These are phyloP conservation scores for Neurospora sp. DNA, from an alignment of 495 filamentous ascomycete species.

Conservation along the genomic window DNA sequence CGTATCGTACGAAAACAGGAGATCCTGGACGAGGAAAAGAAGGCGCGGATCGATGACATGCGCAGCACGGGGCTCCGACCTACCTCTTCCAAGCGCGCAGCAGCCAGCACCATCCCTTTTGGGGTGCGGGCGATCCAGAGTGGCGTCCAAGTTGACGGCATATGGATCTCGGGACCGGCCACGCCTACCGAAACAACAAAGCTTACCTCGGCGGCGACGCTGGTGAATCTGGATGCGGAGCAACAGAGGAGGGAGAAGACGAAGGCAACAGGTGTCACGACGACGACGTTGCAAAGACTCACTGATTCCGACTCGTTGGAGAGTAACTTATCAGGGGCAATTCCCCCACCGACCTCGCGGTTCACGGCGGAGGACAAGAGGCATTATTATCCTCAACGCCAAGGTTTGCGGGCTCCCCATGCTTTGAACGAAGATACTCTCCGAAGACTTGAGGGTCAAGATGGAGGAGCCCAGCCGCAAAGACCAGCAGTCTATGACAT, in stretches of 20 bases:
- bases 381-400: conserved; percentile 2
- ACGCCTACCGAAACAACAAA: conserved; percentile 36
- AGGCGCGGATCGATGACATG: conserved; percentile 43
- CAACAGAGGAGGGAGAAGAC: conserved; percentile 7
- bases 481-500: conserved; percentile 9
- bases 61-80: conserved; percentile 35
- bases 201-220: conserved; percentile 24
- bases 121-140: conserved; percentile 82
- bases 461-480: neutral
- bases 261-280: conserved; percentile 6
- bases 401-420: conserved; percentile 3
- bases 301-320: conserved; percentile 12
- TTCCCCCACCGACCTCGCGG: conserved; percentile 6
- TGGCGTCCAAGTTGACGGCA: conserved; percentile 77
- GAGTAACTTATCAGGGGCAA: conserved; percentile 4
- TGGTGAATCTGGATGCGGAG: conserved; percentile 13
- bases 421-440: conserved; percentile 27
- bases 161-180: conserved; percentile 67
- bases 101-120: conserved; percentile 63
- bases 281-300: conserved; percentile 15
- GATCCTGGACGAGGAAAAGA: conserved; percentile 53
- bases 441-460: conserved; percentile 22
- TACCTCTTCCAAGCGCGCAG: conserved; percentile 20
- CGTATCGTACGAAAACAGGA: conserved; percentile 55
- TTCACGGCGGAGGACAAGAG: neutral